These are phyloP conservation scores for Chaetomiaceae sp. DNA, from an alignment of 2,329 filamentous ascomycete genomes.

Conservation along the genomic window DNA sequence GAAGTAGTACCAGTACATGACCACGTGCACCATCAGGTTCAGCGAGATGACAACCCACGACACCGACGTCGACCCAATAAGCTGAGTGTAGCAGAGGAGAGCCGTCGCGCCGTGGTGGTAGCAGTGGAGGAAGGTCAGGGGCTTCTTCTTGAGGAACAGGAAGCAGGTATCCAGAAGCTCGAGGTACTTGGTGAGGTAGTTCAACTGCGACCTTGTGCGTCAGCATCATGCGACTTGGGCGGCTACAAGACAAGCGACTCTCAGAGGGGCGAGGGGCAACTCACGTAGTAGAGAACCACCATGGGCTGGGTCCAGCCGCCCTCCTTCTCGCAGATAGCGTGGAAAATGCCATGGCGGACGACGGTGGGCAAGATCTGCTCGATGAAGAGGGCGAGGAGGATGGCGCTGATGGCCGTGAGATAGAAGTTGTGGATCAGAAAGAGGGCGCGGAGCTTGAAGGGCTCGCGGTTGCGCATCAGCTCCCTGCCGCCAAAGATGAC, in stretches of 20 bases:
- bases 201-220: conserved; percentile 23
- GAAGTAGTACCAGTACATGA: conserved; percentile 99
- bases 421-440: conserved; percentile 98
- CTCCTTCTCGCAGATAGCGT: conserved; percentile 72
- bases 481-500: conserved; percentile 91
- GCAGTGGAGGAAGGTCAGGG: conserved; percentile 96
- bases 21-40: conserved; percentile 90
- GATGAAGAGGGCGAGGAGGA: conserved; percentile 76
- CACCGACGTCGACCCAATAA: conserved; percentile 86
- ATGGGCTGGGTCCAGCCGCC: conserved; percentile 94
- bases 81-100: conserved; percentile 95
- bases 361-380: conserved; percentile 88
- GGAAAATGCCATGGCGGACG: conserved; percentile 76
- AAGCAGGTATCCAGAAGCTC: conserved; percentile 95
- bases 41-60: conserved; percentile 93
- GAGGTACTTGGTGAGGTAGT: conserved; percentile 74
- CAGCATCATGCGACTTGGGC: not conserved
- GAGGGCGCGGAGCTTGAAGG: conserved; percentile 80
- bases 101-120: conserved; percentile 98
- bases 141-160: conserved; percentile 99
- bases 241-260: too few species aligned
- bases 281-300: conserved; percentile 93
- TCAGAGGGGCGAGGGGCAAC: conserved; percentile 35
- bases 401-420: conserved; percentile 77
- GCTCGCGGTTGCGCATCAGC: conserved; percentile 79